Conservation (phyloP, 2,329 filamentous ascomycete species). For the Xylaria sp. region DNA sequence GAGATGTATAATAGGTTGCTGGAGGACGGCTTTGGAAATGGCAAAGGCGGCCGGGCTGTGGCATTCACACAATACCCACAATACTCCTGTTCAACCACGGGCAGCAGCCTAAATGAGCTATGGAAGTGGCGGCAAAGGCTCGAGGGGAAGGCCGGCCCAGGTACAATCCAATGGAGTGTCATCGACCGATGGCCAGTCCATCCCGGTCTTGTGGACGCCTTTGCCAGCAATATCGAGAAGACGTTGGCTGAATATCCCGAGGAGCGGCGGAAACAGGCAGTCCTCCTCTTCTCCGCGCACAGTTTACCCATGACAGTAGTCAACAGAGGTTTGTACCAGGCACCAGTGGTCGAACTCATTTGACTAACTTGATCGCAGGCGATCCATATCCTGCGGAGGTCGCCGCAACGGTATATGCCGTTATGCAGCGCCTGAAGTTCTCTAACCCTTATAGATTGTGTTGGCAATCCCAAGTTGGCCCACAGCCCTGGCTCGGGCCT, state of each 20-base stretch:
- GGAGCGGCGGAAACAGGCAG: conserved; percentile 80
- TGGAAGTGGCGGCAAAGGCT: conserved; percentile 96
- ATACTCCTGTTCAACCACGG: conserved; percentile 97
- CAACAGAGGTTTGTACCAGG: conserved; percentile 74
- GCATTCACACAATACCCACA: conserved; percentile 99
- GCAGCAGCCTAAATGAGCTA: conserved; percentile 93
- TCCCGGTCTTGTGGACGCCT: conserved; percentile 87
- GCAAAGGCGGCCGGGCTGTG: conserved; percentile 90
- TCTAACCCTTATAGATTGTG: conserved; percentile 92
- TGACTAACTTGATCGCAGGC: conserved; percentile 61
- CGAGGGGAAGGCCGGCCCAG: conserved; percentile 78
- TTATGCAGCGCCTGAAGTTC: conserved; percentile 92
- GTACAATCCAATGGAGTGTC: conserved; percentile 92
- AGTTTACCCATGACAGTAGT: conserved; percentile 97
- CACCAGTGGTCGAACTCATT: conserved; percentile 6
- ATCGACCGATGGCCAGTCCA: conserved; percentile 99
- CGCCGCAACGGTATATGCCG: conserved; percentile 92
- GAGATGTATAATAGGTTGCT: conserved; percentile 88
- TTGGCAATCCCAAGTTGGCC: conserved; percentile 98
- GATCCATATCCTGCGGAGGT: conserved; percentile 97
- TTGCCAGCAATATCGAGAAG: conserved; percentile 90
- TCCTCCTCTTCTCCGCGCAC: conserved; percentile 94
- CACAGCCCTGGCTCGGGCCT: conserved; percentile 93
- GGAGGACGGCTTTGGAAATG: conserved; percentile 88
- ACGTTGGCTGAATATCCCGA: conserved; percentile 86